phyloP scores from a whole-genome alignment of 164 flowering plant genomes.

The Tinospora cordifolia region DNA sequence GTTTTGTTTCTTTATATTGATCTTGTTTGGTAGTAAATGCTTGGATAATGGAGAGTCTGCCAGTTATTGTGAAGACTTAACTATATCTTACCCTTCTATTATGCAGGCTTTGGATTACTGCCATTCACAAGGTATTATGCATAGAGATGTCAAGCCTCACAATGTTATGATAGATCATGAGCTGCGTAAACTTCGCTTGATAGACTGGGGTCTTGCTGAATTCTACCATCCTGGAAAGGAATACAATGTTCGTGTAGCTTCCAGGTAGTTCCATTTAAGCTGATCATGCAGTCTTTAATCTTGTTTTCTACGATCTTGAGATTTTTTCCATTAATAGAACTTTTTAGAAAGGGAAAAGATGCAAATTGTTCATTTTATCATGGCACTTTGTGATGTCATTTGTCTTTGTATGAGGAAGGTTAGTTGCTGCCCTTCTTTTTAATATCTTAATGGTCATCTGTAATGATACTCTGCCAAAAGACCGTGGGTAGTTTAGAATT shows the following conservation, averaged over 20 bases:
- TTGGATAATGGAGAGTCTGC: neutral
- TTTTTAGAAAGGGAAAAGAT: no score
- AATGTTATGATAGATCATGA: constrained; percentile 82
- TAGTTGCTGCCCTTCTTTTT: no score
- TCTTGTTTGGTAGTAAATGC: neutral
- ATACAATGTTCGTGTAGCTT: constrained; percentile 77
- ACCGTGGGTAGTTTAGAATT: no score
- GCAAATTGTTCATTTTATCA: no score
- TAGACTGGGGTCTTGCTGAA: constrained; percentile 78
- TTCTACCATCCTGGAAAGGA: constrained; percentile 78
- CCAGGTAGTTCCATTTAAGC: constrained; percentile 34
- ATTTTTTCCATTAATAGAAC: no score
- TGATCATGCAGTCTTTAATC: neutral
- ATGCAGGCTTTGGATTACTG: constrained; percentile 69
- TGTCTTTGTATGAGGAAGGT: no score
- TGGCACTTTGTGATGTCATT: no score
- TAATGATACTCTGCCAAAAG: no score
- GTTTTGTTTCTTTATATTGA: neutral
- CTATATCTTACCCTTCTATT: no score
- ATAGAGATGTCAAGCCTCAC: constrained; percentile 79
- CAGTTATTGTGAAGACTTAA: neutral
- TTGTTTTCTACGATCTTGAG: neutral
- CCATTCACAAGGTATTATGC: constrained; percentile 81
- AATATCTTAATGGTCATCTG: no score
- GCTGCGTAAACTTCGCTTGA: constrained; percentile 63